phyloP scores from a whole-genome alignment of 2,329 filamentous ascomycete genomes.

The Ophiostoma fasciatum region DNA sequence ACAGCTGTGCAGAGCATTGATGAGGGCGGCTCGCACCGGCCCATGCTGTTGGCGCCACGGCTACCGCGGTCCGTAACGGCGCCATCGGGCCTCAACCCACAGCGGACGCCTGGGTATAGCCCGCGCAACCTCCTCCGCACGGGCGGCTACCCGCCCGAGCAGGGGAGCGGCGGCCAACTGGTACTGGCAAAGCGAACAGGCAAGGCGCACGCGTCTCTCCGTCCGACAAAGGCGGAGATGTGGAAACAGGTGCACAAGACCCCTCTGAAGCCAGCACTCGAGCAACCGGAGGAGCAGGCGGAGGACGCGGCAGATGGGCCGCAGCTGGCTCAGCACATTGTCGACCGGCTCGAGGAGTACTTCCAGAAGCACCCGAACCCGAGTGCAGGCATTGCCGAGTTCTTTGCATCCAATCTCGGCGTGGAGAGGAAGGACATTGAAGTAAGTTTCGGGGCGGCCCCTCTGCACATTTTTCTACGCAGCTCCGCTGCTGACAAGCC shows the following conservation, averaged over 20 bases:
- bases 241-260: too few relatives aligned
- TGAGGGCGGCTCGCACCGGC: constrained; percentile 1
- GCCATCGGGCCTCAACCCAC: too few relatives aligned
- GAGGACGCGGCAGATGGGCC: constrained; percentile 29
- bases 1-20: constrained; percentile 6
- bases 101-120: too few relatives aligned
- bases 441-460: not conserved
- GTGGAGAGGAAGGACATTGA: constrained; percentile 36
- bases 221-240: too few relatives aligned
- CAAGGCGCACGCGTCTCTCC: too few relatives aligned
- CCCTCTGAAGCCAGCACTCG: too few relatives aligned
- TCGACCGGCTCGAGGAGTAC: constrained; percentile 37
- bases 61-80: too few relatives aligned
- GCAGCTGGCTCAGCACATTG: constrained; percentile 32
- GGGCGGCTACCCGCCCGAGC: too few relatives aligned
- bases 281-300: too few relatives aligned
- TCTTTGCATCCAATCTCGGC: constrained; percentile 38
- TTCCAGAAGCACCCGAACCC: constrained; percentile 33
- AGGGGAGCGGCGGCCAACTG: too few relatives aligned
- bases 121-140: too few relatives aligned
- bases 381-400: constrained; percentile 33
- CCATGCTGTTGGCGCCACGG: not conserved
- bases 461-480: not conserved
- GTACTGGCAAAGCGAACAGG: too few relatives aligned
- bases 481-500: not conserved